Evolutionary conservation across 257 asterid species (phyloP), one percentile per base, ranked within the genome.

Genomic region (Solanum dulcamara): DNA sequence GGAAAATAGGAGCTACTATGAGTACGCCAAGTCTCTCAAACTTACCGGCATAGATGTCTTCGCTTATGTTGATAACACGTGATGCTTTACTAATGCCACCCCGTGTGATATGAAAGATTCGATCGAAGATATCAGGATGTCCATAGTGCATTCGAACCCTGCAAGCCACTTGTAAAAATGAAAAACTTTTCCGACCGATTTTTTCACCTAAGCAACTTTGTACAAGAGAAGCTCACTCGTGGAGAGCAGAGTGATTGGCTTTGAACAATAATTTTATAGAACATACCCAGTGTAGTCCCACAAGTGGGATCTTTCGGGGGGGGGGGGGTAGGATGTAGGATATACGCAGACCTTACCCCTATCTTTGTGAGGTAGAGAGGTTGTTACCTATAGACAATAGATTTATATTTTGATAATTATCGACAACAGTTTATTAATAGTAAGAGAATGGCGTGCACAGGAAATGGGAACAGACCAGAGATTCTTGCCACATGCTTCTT

Each of bases 131-230:
- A 89, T 97, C 99, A 72, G 99, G 99, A 91, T 97, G 99, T 24
- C 99, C 99, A 90, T 97, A 97, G 88, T 97, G 99, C 99, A 96
- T 96, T 70, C 99, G 98, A 40, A 96, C 98, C 88, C 98, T 96
- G 97, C 91, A 92, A 70, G 81, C 81, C 62, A 77, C 17, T 14
- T 46, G 4, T 28, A 12, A 28, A 68, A 77, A 46, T 46, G 62
- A 77, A 44, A 74, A 77, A 46, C 28, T 17, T 77, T 28, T 77
- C 83, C 2, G 1, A 26, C 40, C 11, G 6, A 77, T 46, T 17
- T 28, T 40, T 77, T 17, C 83, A 77, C 37, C 50, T 18, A 28
- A 77, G 17, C 28, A 77, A 46, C 17, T 44, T 24, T 46, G 10
- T 77, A 15, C 59, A 77, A 46, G 82, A 2, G 40, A 26, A 7